These are phyloP conservation scores for Stagonosporopsis vannaccii DNA, from an alignment of 2,329 filamentous ascomycete species.

Conservation along the genomic window DNA sequence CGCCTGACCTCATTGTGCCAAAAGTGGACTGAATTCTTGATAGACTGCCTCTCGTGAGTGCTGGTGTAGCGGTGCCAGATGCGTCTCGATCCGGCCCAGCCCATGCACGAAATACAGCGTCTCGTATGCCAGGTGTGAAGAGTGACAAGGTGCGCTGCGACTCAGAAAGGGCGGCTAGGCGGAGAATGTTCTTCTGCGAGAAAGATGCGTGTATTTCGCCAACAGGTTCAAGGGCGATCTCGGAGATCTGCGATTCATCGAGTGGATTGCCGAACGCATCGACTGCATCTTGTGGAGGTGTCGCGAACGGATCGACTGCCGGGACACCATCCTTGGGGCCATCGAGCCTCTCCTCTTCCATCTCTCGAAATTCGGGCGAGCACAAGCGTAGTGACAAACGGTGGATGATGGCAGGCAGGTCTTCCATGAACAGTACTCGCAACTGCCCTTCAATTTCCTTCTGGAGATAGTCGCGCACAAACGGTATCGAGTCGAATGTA, in stretches of 20 bases:
- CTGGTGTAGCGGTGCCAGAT: slow-evolving; percentile 51
- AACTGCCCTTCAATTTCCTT: slow-evolving; percentile 94
- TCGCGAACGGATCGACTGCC: slow-evolving; percentile 80
- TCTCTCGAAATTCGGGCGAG: slow-evolving; percentile 82
- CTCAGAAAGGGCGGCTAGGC: slow-evolving; percentile 81
- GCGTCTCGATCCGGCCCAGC: slow-evolving; percentile 79
- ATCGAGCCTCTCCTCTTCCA: slow-evolving; percentile 64
- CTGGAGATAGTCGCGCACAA: slow-evolving; percentile 95
- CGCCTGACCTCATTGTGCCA: slow-evolving; percentile 56
- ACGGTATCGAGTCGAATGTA: slow-evolving; percentile 98
- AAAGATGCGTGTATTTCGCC: slow-evolving; percentile 88
- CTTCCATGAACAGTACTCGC: slow-evolving; percentile 95
- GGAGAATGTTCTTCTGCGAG: slow-evolving; percentile 90
- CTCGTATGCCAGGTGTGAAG: slow-evolving; percentile 87
- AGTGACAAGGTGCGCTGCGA: slow-evolving; percentile 90
- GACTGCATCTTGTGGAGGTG: slow-evolving; percentile 80
- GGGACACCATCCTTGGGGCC: slow-evolving; percentile 61
- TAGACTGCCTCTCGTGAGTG: slow-evolving; percentile 53
- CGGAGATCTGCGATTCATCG: slow-evolving; percentile 76
- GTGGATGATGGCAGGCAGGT: slow-evolving; percentile 95
- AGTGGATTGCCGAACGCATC: slow-evolving; percentile 80
- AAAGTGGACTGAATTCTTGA: slow-evolving; percentile 56
- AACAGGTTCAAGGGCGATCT: slow-evolving; percentile 78
- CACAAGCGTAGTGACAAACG: slow-evolving; percentile 86
- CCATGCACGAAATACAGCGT: slow-evolving; percentile 93